These are phyloP conservation scores for Podaxis pistillaris DNA, from an alignment of 768 basidiomycete genomes.

Conservation along the genomic window DNA sequence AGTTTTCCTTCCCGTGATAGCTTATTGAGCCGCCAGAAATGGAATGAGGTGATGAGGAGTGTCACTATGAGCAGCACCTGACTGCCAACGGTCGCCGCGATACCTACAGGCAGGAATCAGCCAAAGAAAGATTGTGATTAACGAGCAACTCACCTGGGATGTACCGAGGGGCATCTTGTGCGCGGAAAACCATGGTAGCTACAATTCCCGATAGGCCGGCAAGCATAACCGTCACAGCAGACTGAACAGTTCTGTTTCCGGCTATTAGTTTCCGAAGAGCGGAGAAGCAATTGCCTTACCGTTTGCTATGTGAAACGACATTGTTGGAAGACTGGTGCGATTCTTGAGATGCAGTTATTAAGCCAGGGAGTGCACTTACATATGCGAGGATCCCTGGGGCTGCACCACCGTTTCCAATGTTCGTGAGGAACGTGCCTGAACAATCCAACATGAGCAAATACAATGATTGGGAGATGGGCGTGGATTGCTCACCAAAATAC, in stretches of 20 bases:
- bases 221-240: constrained; percentile 10
- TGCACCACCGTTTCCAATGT: constrained; percentile 11
- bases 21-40: constrained; percentile 17
- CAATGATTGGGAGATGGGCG: too few species aligned
- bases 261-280: neutral
- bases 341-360: neutral
- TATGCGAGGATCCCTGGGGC: constrained; percentile 13
- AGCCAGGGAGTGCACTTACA: neutral
- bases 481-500: constrained; percentile 6
- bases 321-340: constrained; percentile 13
- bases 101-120: constrained; percentile 8
- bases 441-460: neutral
- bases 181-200: constrained; percentile 13
- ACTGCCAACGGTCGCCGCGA: constrained; percentile 2
- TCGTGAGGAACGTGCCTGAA: constrained; percentile 14
- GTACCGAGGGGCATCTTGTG: constrained; percentile 12
- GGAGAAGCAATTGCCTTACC: constrained; percentile 17
- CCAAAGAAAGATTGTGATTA: neutral
- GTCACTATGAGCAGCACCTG: constrained; percentile 11
- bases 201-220: constrained; percentile 11
- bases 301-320: constrained; percentile 15
- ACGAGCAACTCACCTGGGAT: constrained; percentile 23
- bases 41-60: constrained; percentile 6
- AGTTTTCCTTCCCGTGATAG: constrained; percentile 20
- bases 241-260: constrained; percentile 19